These are phyloP conservation scores for Clitoria ternatea DNA, from an alignment of 306 rosid species.

Conservation along the genomic window DNA sequence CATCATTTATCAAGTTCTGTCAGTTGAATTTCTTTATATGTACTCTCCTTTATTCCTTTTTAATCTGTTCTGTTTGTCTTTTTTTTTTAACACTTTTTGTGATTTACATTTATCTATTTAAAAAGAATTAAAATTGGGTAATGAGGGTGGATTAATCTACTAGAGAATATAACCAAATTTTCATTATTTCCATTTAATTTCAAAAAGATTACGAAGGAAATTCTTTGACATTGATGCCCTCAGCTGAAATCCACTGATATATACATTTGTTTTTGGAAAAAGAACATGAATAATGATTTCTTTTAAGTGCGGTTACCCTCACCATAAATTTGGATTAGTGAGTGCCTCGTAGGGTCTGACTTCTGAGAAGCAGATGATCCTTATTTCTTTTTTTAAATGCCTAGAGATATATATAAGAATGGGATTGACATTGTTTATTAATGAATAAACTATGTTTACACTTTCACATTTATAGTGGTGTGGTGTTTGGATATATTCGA, in stretches of 20 bases:
- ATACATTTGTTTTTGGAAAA: not conserved
- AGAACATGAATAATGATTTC: not conserved
- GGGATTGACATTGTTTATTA: not conserved
- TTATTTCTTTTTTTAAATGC: too few species aligned
- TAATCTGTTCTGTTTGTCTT: too few species aligned
- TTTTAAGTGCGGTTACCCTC: not conserved
- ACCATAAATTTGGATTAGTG: not conserved
- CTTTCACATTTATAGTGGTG: not conserved
- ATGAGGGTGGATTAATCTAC: too few species aligned
- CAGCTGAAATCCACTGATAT: not conserved
- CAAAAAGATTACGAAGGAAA: not conserved
- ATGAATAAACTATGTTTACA: not conserved
- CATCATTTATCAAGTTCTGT: too few species aligned
- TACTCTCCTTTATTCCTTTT: too few species aligned
- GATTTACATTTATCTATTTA: too few species aligned
- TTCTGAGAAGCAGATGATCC: not conserved
- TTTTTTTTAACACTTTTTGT: too few species aligned
- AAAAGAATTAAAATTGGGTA: too few species aligned
- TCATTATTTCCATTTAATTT: not conserved
- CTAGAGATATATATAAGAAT: not conserved
- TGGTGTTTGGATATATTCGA: not conserved
- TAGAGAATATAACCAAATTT: not conserved
- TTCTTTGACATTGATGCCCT: not conserved
- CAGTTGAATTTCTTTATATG: too few species aligned
- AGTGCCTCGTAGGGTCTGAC: conserved; percentile 16